Percentiles rank a stretch among this genome's conserved stretches.
Evolutionary conservation across 2,329 filamentous ascomycete genomes (phyloP).

Genomic region (Blastomyces emzantsi): DNA sequence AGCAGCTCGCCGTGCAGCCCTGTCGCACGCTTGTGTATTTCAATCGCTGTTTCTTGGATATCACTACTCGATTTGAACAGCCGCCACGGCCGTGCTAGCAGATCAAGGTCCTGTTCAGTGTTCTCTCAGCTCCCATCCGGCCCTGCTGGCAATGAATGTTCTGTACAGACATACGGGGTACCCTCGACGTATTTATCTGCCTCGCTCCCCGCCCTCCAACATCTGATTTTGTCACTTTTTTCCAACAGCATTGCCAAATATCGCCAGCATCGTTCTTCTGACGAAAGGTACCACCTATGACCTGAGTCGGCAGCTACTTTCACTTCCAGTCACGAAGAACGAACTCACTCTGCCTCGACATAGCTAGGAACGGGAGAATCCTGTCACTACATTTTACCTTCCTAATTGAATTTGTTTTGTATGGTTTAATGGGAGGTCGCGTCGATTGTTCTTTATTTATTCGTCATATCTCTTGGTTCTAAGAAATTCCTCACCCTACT

Average conservation of each 20-base stretch:
- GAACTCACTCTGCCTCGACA: not conserved
- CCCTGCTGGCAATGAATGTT: not conserved
- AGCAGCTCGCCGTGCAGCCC: slow-evolving; percentile 2
- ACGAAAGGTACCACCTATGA: not conserved
- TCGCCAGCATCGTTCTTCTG: not conserved
- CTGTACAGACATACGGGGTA: not conserved
- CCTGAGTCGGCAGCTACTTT: not conserved
- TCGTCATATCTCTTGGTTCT: not conserved
- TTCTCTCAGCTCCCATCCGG: too few relatives aligned
- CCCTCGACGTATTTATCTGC: not conserved
- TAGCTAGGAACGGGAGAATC: not conserved
- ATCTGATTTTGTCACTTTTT: not conserved
- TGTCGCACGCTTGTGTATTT: not conserved
- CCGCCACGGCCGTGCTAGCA: slow-evolving; percentile 1
- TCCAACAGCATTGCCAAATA: not conserved
- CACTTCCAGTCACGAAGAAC: not conserved
- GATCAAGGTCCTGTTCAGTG: not conserved
- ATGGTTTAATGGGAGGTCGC: slow-evolving; percentile 1
- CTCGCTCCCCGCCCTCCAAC: not conserved
- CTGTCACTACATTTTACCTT: not conserved
- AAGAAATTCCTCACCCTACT: not conserved
- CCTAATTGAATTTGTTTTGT: not conserved
- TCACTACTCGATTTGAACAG: not conserved
- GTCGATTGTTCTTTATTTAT: not conserved
- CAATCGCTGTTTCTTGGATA: not conserved